Base-by-base conservation (phyloP, 1,139 yeast genomes). In the Suhomyces bribrorum region DNA sequence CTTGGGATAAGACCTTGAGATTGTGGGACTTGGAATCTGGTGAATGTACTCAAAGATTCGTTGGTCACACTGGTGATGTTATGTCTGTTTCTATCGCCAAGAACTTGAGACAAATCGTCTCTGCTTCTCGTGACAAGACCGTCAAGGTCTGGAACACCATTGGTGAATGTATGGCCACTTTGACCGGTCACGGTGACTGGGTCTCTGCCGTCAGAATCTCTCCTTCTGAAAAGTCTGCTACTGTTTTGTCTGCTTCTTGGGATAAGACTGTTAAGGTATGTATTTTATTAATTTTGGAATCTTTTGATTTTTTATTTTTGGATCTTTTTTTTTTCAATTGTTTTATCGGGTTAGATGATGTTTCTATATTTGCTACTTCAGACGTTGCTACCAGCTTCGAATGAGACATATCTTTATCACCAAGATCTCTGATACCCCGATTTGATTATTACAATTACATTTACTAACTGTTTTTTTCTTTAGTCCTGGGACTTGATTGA, bases 1-100 rank as follows among this genome's bases (percentile, higher is more conserved):
- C 98, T 64, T 92, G 99, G 99, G 98, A 92, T 73, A 88, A 86
- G 80, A 90, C 98, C 67, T 81, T 94, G 73, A 94, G 97, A 83
- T 86, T 92, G 69, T 92, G 99, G 99, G 92, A 88, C 73, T 81
- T 92, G 65, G 84, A 83, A 70, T 81, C 94, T 61, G 99, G 98
- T 79, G 86, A 84, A 74, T 84, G 92, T 66, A 79, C 89, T 75
- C 82, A 81, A 71, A 90, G 97, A 78, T 92, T 92, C 69, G 96
- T 86, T 58, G 99, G 98, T 66, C 99, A 92, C 95, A 82, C 81
- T 57, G 87, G 90, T 67, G 99, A 92, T 72, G 98, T 92, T 57
- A 79, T 90, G 76, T 89, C 97, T 51, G 97, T 92, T 62, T 86
- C 97, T 58, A 88, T 92, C 74, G 86, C 97, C 66, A 82, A 87